Evolutionary conservation across 2,329 filamentous ascomycete species (phyloP).

Genomic region (Pseudogymnoascus sp.): DNA sequence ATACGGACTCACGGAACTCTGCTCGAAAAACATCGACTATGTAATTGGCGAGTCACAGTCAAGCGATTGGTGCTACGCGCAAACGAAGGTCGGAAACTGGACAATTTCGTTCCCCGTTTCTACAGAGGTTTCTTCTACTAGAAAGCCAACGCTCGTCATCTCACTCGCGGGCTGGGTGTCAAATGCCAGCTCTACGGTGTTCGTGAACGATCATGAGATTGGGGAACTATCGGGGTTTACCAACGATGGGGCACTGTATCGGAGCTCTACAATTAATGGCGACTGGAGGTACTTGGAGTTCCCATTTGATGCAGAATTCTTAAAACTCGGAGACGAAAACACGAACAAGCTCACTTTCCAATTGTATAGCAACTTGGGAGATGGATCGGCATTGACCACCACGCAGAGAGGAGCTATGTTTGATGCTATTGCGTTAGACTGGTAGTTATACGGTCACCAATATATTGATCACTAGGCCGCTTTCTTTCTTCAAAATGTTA

Average conservation of each 20-base stretch:
- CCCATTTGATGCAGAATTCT: background rate
- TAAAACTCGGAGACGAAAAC: background rate
- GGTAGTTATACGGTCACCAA: too few species aligned
- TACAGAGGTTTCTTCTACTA: background rate
- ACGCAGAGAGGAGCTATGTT: background rate
- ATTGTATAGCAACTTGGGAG: too few species aligned
- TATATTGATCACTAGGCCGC: too few species aligned
- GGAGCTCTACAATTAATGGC: background rate
- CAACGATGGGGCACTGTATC: background rate
- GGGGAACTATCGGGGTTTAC: background rate
- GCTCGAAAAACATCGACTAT: conserved; percentile 39
- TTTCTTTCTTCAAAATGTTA: too few species aligned
- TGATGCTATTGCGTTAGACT: background rate
- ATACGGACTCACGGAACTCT: conserved; percentile 38
- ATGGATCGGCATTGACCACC: too few species aligned
- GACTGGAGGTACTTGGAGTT: background rate
- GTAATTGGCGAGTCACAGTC: conserved; percentile 33
- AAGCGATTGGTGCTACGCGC: conserved; percentile 43
- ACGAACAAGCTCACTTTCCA: too few species aligned
- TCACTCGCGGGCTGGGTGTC: conserved; percentile 15
- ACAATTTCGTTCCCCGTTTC: conserved; percentile 11
- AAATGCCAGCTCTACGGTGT: background rate
- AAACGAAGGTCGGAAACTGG: conserved; percentile 21
- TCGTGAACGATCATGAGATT: background rate
- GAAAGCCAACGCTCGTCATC: conserved; percentile 10